A percentile compares a stretch with the other conserved stretches of the same genome.
These are phyloP conservation scores for Botrytis squamosa DNA, from an alignment of 2,329 filamentous ascomycete genomes.

Conservation along the genomic window DNA sequence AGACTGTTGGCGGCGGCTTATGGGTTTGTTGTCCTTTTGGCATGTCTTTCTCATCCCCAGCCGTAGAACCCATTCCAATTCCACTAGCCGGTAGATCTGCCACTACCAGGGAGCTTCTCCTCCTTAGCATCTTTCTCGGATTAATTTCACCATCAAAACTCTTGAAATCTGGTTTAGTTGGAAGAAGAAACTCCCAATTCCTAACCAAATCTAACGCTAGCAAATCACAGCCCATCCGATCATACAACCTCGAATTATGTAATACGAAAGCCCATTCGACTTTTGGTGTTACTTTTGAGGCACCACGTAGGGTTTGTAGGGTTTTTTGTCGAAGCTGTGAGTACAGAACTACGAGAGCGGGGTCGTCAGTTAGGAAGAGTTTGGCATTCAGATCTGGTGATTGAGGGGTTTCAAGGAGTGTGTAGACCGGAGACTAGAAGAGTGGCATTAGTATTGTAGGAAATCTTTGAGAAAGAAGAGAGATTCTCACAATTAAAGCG, in stretches of 20 bases:
- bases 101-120: constrained; percentile 76
- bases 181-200: constrained; percentile 77
- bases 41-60: constrained; percentile 42
- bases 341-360: constrained; percentile 83
- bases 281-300: constrained; percentile 72
- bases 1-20: constrained; percentile 69
- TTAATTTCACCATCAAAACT: constrained; percentile 40
- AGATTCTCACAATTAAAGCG: constrained; percentile 66
- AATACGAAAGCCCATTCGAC: constrained; percentile 88
- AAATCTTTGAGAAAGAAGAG: neutral
- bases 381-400: constrained; percentile 71
- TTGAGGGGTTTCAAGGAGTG: constrained; percentile 66
- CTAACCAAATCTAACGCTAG: constrained; percentile 78
- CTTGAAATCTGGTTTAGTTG: constrained; percentile 45
- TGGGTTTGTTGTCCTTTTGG: constrained; percentile 24
- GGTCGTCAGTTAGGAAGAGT: constrained; percentile 85
- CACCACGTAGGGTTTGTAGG: constrained; percentile 80
- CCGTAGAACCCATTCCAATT: constrained; percentile 24
- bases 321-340: constrained; percentile 79
- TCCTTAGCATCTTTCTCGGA: constrained; percentile 60
- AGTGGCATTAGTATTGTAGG: constrained; percentile 18
- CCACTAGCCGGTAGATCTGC: constrained; percentile 62
- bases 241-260: constrained; percentile 80
- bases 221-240: constrained; percentile 90
- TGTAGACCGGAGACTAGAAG: constrained; percentile 70